These are phyloP conservation scores for Nevesoporus exiguus DNA, from an alignment of 768 basidiomycete species.

Conservation along the genomic window DNA sequence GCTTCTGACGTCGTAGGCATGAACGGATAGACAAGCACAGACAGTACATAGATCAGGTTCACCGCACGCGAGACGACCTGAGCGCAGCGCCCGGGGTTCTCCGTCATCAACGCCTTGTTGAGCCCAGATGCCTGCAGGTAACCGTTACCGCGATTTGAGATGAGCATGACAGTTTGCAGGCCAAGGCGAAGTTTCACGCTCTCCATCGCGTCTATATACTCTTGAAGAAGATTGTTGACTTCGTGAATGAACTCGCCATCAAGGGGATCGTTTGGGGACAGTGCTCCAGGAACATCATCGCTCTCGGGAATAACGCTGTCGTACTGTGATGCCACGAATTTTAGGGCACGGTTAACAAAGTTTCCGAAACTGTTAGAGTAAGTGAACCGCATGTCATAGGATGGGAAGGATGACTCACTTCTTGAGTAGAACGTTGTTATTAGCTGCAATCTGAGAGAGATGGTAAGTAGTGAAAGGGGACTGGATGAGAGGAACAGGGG, in stretches of 20 bases:
- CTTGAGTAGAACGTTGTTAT: constrained; percentile 91
- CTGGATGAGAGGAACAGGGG: not conserved
- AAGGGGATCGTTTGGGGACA: constrained; percentile 60
- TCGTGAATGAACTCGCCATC: constrained; percentile 78
- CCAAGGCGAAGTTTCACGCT: constrained; percentile 85
- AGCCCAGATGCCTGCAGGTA: constrained; percentile 94
- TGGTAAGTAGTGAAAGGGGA: not conserved
- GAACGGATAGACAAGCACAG: constrained; percentile 87
- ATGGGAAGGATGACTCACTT: constrained; percentile 51
- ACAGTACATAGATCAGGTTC: constrained; percentile 90
- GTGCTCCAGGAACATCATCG: constrained; percentile 61
- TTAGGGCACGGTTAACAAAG: constrained; percentile 92
- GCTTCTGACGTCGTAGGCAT: constrained; percentile 88
- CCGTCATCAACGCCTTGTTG: constrained; percentile 82
- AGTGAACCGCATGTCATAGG: not conserved
- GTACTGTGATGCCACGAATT: constrained; percentile 88
- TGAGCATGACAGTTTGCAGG: constrained; percentile 82
- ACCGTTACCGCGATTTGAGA: constrained; percentile 86
- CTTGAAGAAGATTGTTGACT: constrained; percentile 72
- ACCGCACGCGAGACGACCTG: constrained; percentile 86
- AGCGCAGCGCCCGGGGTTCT: constrained; percentile 81
- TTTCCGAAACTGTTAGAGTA: constrained; percentile 75
- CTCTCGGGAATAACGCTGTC: constrained; percentile 78
- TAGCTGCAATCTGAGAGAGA: constrained; percentile 67
- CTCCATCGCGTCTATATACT: constrained; percentile 88